Evolutionary conservation across 2,329 filamentous ascomycete species (phyloP), one percentile per base, ranked within the genome.

Genomic region (Ramularia endophylla): DNA sequence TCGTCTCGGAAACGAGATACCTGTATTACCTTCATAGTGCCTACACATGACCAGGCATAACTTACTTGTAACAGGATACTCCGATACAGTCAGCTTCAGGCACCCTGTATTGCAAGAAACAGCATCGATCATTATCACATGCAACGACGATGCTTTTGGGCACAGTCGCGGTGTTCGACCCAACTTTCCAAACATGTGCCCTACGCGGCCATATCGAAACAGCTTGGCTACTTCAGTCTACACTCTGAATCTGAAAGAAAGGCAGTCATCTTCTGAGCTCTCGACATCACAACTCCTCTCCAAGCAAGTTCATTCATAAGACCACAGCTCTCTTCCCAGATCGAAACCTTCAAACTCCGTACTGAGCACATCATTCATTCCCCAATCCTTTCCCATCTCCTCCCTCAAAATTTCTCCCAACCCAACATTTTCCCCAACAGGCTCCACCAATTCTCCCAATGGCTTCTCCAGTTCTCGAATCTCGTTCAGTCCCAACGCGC

Each of bases 401-500:
- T 22, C 40, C 16, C 6, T 15, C 5, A 4, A 16, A n/a, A 4
- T 33, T 16, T 20, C 31, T 6, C 11, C 17, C 30, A 16, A 15
- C 46, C 43, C 18, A 52, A 36, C 9, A 36, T 43, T 13, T 27
- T 32, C 20, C 34, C 30, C 29, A 7, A 9, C 29, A 13, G 3
- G 4, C 13, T 2, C 13, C 11, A 13, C 32, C 28, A 15, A 20
- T 53, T 48, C 30, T 51, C 50, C 45, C 27, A 54, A 40, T 5
- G 40, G 46, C 17, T 22, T 36, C 20, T 37, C 30, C 22, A 25
- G 11, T 11, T 25, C 22, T 25, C 22, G 22, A 6, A 25, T 25
- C 36, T 27, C 17, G 22, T 55, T 50, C 30, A 53, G 35, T 7
- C 57, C 55, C 15, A 42, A 47, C 27, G 49, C 42, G 36, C 58